Percentiles rank a stretch among this genome's conserved stretches.
Conservation (phyloP, 495 filamentous ascomycete genomes). For the Sporormia fimetaria region DNA sequence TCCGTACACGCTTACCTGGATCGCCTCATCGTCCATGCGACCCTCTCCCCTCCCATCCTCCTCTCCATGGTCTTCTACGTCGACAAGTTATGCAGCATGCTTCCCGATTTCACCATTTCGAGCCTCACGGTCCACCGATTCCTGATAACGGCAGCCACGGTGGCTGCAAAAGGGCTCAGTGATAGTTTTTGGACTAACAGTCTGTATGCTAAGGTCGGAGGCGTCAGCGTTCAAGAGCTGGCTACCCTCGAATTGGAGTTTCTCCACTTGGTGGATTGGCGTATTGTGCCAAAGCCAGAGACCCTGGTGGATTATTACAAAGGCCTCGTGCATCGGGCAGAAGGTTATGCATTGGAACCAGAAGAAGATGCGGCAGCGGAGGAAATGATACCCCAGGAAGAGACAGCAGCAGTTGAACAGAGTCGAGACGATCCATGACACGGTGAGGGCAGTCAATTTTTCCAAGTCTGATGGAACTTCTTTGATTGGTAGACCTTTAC, state of each 20-base stretch:
- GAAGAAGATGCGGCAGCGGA: background rate
- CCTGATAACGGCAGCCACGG: conserved; percentile 87
- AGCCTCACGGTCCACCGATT: conserved; percentile 95
- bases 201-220: conserved; percentile 86
- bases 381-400: too few species aligned
- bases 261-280: conserved; percentile 82
- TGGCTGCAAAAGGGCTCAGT: conserved; percentile 88
- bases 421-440: too few species aligned
- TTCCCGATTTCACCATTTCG: conserved; percentile 86
- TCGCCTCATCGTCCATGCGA: conserved; percentile 85
- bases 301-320: conserved; percentile 85
- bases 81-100: conserved; percentile 83
- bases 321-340: conserved; percentile 64
- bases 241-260: conserved; percentile 94
- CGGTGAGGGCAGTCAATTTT: too few species aligned
- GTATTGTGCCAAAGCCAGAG: conserved; percentile 90
- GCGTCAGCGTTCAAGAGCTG: conserved; percentile 76
- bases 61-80: conserved; percentile 99
- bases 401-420: too few species aligned
- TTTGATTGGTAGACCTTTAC: too few species aligned
- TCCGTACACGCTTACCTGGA: conserved; percentile 87
- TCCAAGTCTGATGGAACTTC: too few species aligned
- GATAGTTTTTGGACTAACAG: conserved; percentile 97
- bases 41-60: conserved; percentile 83
- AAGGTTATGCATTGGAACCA: conserved; percentile 44